Evolutionary conservation across 2,329 filamentous ascomycete species (phyloP).

Genomic region (Xylaria sp.): DNA sequence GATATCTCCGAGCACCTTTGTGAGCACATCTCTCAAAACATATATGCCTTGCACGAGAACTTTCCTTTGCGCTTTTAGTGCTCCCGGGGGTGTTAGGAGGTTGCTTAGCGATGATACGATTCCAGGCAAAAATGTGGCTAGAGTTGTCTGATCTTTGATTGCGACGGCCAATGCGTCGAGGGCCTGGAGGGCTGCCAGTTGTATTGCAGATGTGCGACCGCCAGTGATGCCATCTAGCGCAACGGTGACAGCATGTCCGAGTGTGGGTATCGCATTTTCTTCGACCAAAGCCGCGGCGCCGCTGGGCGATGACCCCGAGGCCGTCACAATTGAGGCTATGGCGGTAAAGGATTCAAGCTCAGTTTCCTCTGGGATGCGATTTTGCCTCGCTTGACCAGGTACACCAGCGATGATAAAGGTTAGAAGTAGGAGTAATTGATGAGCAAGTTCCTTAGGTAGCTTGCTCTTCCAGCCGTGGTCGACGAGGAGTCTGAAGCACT

Average conservation of each 20-base stretch:
- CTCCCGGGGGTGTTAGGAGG: constrained; percentile 70
- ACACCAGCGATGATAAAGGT: constrained; percentile 80
- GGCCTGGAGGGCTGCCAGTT: constrained; percentile 70
- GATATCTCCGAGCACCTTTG: constrained; percentile 63
- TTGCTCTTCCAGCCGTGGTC: constrained; percentile 77
- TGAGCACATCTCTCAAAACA: constrained; percentile 61
- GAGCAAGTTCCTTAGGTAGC: constrained; percentile 74
- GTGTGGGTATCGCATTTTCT: constrained; percentile 70
- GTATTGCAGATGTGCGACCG: constrained; percentile 69
- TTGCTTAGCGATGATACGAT: constrained; percentile 83
- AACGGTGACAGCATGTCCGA: constrained; percentile 83
- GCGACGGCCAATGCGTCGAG: constrained; percentile 66
- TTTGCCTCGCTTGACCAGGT: constrained; percentile 58
- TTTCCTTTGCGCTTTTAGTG: constrained; percentile 58
- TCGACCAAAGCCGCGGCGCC: constrained; percentile 58
- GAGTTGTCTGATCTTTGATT: constrained; percentile 73
- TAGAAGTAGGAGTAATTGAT: constrained; percentile 84
- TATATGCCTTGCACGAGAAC: constrained; percentile 69
- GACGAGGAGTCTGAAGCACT: constrained; percentile 76
- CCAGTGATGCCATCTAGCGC: constrained; percentile 76
- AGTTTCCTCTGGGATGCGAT: constrained; percentile 72
- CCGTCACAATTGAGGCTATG: constrained; percentile 68
- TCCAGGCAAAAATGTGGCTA: constrained; percentile 87
- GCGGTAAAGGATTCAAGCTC: constrained; percentile 73
- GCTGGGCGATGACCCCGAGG: constrained; percentile 57